Conservation (phyloP, 1,139 yeast species). For the Tardiomyces digboiensis region DNA sequence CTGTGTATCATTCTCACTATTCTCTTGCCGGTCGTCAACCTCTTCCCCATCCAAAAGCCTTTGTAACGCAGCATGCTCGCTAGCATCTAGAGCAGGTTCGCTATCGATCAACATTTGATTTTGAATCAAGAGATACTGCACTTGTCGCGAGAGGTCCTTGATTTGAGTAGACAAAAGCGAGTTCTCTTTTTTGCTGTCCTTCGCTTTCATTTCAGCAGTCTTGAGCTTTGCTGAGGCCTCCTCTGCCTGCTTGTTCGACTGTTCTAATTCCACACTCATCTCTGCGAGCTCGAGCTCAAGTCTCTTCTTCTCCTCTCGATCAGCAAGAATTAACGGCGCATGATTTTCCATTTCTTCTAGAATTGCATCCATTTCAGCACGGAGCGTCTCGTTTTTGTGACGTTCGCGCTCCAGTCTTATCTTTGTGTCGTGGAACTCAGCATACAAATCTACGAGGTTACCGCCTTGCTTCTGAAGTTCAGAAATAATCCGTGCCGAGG, state of each 20-base stretch:
- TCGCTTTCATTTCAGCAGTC: conserved; percentile 13
- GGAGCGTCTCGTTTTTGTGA: conserved; percentile 60
- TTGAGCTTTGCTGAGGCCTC: conserved; percentile 25
- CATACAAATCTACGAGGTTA: conserved; percentile 57
- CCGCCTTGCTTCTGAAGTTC: conserved; percentile 42
- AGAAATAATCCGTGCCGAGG: conserved; percentile 37
- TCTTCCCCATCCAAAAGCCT: conserved; percentile 30
- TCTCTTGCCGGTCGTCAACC: conserved; percentile 21
- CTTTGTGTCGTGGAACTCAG: conserved; percentile 54
- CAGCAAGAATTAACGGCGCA: conserved; percentile 70
- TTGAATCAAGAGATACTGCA: conserved; percentile 64
- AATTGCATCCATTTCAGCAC: conserved; percentile 60
- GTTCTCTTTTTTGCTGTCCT: conserved; percentile 24
- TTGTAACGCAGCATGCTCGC: conserved; percentile 48
- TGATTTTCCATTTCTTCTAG: conserved; percentile 70
- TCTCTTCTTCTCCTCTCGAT: conserved; percentile 41
- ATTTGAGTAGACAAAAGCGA: conserved; percentile 43
- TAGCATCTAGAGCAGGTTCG: conserved; percentile 44
- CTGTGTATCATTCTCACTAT: conserved; percentile 55
- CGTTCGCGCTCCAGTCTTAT: conserved; percentile 62
- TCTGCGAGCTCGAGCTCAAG: conserved; percentile 45
- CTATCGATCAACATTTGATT: conserved; percentile 43
- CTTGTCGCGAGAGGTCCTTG: conserved; percentile 69
- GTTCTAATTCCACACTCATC: conserved; percentile 38
- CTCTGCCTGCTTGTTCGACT: conserved; percentile 34